Evolutionary conservation across 2,329 filamentous ascomycete genomes (phyloP).

Genomic region (Pleurostoma richardsiae): DNA sequence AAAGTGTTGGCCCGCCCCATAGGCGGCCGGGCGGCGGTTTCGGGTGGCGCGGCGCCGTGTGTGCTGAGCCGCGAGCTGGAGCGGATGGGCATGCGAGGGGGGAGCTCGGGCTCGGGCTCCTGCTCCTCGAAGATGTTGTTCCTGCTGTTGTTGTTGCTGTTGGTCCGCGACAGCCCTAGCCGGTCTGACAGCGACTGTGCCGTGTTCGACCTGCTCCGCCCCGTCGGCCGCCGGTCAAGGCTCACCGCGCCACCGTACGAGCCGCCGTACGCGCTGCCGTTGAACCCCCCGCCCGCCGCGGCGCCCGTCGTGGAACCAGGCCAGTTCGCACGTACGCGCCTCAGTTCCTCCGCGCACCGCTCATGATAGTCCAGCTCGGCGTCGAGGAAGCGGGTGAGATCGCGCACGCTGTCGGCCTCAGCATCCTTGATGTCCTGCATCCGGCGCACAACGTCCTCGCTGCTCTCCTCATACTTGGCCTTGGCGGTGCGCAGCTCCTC

Average conservation of each 20-base stretch:
- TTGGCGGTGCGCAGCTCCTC: slow-evolving; percentile 89
- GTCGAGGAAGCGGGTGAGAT: slow-evolving; percentile 78
- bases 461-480: slow-evolving; percentile 93
- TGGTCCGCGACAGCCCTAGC: slow-evolving; percentile 17
- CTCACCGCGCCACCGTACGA: slow-evolving; percentile 2
- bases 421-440: slow-evolving; percentile 97
- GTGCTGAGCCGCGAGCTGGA: slow-evolving; percentile 24
- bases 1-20: slow-evolving; percentile 33
- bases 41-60: slow-evolving; percentile 17
- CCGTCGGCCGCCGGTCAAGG: slow-evolving; percentile 18
- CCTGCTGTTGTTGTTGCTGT: slow-evolving; percentile 28
- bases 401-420: slow-evolving; percentile 75
- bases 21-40: slow-evolving; percentile 28
- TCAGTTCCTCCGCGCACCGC: slow-evolving; percentile 78
- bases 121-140: slow-evolving; percentile 26
- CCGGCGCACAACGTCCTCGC: slow-evolving; percentile 81
- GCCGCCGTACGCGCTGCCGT: slow-evolving; percentile 6
- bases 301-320: slow-evolving; percentile 19
- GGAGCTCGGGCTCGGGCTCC: slow-evolving; percentile 24
- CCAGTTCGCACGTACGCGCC: slow-evolving; percentile 45
- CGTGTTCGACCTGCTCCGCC: slow-evolving; percentile 42
- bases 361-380: slow-evolving; percentile 90
- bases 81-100: slow-evolving; percentile 38
- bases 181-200: slow-evolving; percentile 34
- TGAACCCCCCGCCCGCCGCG: slow-evolving; percentile 9